Conservation (phyloP, 768 basidiomycete genomes). For the Suillus occidentalis region DNA sequence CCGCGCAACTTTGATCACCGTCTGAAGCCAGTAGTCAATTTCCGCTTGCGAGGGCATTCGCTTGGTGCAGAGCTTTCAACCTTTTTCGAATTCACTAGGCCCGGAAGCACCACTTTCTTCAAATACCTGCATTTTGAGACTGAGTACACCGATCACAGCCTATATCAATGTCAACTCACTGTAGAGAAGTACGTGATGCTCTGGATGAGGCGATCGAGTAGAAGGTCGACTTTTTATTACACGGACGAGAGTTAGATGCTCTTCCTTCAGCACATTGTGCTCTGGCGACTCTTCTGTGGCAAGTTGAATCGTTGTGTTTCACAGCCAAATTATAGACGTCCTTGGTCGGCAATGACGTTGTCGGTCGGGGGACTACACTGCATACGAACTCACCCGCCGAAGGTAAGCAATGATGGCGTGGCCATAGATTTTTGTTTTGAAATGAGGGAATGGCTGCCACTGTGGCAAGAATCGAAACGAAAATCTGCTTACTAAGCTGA, state of each 20-base stretch:
- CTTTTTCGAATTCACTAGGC: conserved; percentile 41
- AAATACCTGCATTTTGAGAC: conserved; percentile 45
- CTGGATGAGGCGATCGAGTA: conserved; percentile 38
- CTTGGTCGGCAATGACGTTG: conserved; percentile 23
- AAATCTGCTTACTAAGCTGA: too few relatives aligned
- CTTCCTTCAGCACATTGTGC: conserved; percentile 10
- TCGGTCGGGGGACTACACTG: conserved; percentile 20
- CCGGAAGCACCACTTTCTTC: conserved; percentile 51
- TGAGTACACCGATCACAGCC: background rate
- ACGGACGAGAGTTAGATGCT: background rate
- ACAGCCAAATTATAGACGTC: conserved; percentile 26
- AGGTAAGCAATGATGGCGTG: background rate
- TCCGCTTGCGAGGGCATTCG: conserved; percentile 31
- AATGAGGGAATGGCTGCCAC: background rate
- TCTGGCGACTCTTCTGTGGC: too few relatives aligned
- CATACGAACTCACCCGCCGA: conserved; percentile 16
- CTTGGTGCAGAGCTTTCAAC: conserved; percentile 43
- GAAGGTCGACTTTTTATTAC: background rate
- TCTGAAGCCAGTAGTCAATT: conserved; percentile 18
- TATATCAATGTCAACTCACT: conserved; percentile 37
- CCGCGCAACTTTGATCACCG: conserved; percentile 22
- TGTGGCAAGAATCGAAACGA: too few relatives aligned
- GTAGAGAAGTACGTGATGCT: conserved; percentile 56
- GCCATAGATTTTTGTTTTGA: background rate
- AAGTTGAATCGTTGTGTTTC: conserved; percentile 5